phyloP scores from a whole-genome alignment of 441 rosid genomes.

The Theobroma grandiflorum region DNA sequence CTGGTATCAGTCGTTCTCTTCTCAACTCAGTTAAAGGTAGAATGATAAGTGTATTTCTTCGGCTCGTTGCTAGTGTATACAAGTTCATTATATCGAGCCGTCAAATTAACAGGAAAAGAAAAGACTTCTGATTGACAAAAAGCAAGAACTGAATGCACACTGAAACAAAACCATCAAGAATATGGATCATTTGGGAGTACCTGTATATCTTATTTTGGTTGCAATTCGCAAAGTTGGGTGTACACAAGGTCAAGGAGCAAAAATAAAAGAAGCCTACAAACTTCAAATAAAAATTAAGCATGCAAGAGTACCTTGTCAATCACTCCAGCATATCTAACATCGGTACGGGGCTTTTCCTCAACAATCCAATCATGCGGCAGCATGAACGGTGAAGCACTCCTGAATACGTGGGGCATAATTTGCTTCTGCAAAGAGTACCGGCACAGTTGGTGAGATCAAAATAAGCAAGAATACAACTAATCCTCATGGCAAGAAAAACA shows the following conservation, averaged over 20 bases:
- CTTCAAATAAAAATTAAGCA: background rate
- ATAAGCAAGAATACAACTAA: background rate
- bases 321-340: constrained; percentile 23
- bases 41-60: background rate
- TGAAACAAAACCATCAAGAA: background rate
- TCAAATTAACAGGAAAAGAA: background rate
- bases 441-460: background rate
- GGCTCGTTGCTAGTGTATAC: background rate
- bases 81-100: background rate
- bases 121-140: background rate
- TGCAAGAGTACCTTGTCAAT: constrained; percentile 57
- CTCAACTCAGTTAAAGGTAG: background rate
- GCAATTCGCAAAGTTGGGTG: background rate
- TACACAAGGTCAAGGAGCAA: background rate
- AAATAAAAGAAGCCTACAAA: background rate
- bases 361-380: constrained; percentile 62
- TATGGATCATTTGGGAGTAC: background rate
- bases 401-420: constrained; percentile 22
- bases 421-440: constrained; percentile 40
- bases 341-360: constrained; percentile 45
- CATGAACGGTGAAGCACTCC: constrained; percentile 35
- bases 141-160: background rate
- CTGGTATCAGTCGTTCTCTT: background rate
- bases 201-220: background rate
- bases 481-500: background rate